A percentile compares a stretch with the other conserved stretches of the same genome.
Evolutionary conservation across 1,284 basidiomycete genomes (phyloP).

Genomic region (Neolentinus lepideus): DNA sequence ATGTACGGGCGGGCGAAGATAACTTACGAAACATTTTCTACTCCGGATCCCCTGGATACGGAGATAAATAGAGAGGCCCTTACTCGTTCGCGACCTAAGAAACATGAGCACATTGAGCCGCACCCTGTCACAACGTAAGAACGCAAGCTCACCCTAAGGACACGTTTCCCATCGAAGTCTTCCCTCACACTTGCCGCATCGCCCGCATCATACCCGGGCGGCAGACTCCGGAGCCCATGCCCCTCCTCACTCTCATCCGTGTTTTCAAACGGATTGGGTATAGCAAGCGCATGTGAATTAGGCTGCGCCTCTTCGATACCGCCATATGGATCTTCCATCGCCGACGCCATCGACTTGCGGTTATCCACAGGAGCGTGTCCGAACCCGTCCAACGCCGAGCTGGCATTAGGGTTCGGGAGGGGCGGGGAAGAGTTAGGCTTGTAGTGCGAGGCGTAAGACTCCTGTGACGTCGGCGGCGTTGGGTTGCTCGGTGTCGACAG

Average conservation of each 20-base stretch:
- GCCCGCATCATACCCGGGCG: slow-evolving; percentile 12
- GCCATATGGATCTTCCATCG: slow-evolving; percentile 8
- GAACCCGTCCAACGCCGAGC: slow-evolving; percentile 9
- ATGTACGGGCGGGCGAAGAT: neutral
- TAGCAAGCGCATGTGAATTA: slow-evolving; percentile 6
- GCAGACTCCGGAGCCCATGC: slow-evolving; percentile 11
- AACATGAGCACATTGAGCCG: neutral
- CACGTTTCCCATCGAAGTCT: slow-evolving; percentile 23
- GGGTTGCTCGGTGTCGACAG: neutral
- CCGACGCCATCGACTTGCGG: slow-evolving; percentile 3
- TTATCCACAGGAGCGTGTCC: slow-evolving; percentile 9
- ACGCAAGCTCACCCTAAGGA: neutral
- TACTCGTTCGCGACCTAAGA: slow-evolving; percentile 2
- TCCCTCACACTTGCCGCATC: slow-evolving; percentile 21
- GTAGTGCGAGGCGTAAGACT: slow-evolving; percentile 18
- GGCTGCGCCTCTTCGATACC: slow-evolving; percentile 8
- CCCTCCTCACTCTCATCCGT: slow-evolving; percentile 19
- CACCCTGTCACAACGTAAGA: neutral
- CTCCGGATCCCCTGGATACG: neutral
- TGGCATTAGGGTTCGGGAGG: slow-evolving; percentile 9
- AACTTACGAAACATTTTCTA: neutral
- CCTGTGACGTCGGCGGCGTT: slow-evolving; percentile 9
- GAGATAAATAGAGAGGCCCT: neutral
- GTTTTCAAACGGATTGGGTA: slow-evolving; percentile 6
- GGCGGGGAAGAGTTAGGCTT: slow-evolving; percentile 9